Conservation (phyloP, 2,329 filamentous ascomycete species). For the Stagonosporopsis cucurbitacearum region DNA sequence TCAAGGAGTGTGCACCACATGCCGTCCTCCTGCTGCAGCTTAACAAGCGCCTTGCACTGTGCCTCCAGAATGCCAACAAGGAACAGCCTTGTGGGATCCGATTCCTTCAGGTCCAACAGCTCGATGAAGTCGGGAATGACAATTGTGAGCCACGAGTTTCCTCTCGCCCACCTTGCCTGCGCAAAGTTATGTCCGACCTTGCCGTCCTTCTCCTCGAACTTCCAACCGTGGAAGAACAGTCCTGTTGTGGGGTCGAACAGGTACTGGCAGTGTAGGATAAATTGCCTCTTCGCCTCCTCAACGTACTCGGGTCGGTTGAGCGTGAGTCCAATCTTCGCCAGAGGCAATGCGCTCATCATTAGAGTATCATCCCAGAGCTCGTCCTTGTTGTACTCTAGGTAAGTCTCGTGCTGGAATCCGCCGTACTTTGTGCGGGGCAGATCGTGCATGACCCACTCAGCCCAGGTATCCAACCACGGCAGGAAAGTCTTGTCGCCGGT, state of each 20-base stretch:
- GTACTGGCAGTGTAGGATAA: slow-evolving; percentile 79
- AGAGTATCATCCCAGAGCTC: slow-evolving; percentile 86
- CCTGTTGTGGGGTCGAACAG: slow-evolving; percentile 75
- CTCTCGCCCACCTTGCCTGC: slow-evolving; percentile 62
- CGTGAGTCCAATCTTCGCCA: slow-evolving; percentile 79
- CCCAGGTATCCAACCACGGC: slow-evolving; percentile 81
- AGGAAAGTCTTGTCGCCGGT: slow-evolving; percentile 72
- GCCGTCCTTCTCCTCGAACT: slow-evolving; percentile 69
- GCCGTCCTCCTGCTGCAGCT: slow-evolving; percentile 66
- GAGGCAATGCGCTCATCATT: slow-evolving; percentile 85
- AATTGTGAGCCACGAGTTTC: slow-evolving; percentile 79
- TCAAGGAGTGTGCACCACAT: slow-evolving; percentile 80
- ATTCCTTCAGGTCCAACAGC: slow-evolving; percentile 65
- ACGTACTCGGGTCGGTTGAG: slow-evolving; percentile 75
- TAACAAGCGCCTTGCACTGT: slow-evolving; percentile 70
- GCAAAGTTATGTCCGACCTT: slow-evolving; percentile 63
- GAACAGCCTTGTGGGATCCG: slow-evolving; percentile 66
- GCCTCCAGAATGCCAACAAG: slow-evolving; percentile 70
- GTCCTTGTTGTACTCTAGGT: slow-evolving; percentile 71
- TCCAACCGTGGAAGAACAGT: slow-evolving; percentile 84
- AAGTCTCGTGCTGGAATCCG: slow-evolving; percentile 78
- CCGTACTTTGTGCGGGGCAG: slow-evolving; percentile 74
- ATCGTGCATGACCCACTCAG: slow-evolving; percentile 81
- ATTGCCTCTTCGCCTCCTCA: slow-evolving; percentile 78
- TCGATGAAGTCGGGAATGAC: slow-evolving; percentile 84